Percentiles rank a stretch among this genome's conserved stretches.
Conservation (phyloP, 2,329 filamentous ascomycete genomes). For the Monosporascus cannonballus region DNA sequence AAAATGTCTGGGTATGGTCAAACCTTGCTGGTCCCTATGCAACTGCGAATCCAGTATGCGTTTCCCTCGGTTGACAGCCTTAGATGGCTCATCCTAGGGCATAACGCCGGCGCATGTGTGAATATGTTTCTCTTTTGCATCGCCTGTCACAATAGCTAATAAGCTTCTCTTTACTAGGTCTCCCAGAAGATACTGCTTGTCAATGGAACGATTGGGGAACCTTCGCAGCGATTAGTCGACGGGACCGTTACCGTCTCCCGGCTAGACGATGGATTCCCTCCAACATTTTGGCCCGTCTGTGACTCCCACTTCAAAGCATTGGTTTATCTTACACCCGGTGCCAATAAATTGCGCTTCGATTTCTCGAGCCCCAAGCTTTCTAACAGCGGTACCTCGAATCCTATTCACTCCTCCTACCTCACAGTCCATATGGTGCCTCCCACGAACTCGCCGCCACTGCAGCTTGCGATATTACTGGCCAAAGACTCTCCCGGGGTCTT, state of each 20-base stretch:
- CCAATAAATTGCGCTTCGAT: constrained; percentile 82
- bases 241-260: constrained; percentile 75
- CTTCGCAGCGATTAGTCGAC: constrained; percentile 61
- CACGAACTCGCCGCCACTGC: constrained; percentile 72
- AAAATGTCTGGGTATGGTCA: constrained; percentile 74
- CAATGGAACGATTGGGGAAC: constrained; percentile 74
- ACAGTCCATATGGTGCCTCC: constrained; percentile 83
- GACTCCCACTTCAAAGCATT: constrained; percentile 89
- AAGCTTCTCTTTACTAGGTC: constrained; percentile 47
- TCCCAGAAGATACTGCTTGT: constrained; percentile 86
- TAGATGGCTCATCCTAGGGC: not conserved
- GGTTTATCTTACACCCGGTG: constrained; percentile 83
- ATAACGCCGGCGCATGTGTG: not conserved
- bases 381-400: constrained; percentile 59
- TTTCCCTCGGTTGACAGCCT: not conserved
- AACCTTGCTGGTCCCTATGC: constrained; percentile 10
- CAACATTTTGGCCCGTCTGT: constrained; percentile 79
- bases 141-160: constrained; percentile 5
- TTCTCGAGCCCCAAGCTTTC: constrained; percentile 79
- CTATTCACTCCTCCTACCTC: constrained; percentile 71
- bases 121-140: no score
- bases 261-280: constrained; percentile 78
- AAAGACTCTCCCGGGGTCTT: constrained; percentile 84
- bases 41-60: not conserved
- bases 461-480: constrained; percentile 80